A percentile compares a stretch with the other conserved stretches of the same genome.
Evolutionary conservation across 305 asterid species (phyloP).

Genomic region (Fraxinus angustifolia): DNA sequence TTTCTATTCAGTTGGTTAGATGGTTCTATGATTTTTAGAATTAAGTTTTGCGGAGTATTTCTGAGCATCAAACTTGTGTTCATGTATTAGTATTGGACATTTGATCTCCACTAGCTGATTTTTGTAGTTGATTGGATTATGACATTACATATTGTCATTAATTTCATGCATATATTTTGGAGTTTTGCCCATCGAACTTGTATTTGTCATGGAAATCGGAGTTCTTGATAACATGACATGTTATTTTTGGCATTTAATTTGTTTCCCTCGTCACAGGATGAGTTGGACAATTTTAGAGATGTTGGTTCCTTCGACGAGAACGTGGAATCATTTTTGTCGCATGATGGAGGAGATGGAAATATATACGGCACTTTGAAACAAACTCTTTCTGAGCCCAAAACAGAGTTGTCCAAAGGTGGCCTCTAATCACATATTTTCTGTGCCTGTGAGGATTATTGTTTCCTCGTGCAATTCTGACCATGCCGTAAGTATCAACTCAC

Average conservation of each 20-base stretch:
- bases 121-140: not conserved
- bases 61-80: not conserved
- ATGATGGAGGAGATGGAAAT: conserved; percentile 84
- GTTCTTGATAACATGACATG: not conserved
- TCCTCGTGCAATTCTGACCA: not conserved
- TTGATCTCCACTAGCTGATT: not conserved
- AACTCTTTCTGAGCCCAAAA: conserved; percentile 64
- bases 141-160: not conserved
- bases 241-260: conserved; percentile 15
- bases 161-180: not conserved
- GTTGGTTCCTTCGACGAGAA: conserved; percentile 75
- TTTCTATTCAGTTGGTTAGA: not conserved
- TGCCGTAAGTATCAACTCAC: not conserved
- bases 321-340: conserved; percentile 70
- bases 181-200: not conserved
- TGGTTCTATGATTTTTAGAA: not conserved
- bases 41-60: not conserved
- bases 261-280: conserved; percentile 54
- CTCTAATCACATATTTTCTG: not conserved
- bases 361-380: conserved; percentile 73
- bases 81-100: not conserved
- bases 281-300: conserved; percentile 79
- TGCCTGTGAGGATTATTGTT: conserved; percentile 13
- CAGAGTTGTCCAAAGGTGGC: conserved; percentile 78
- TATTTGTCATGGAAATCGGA: not conserved